Evolutionary conservation across 2,329 filamentous ascomycete species (phyloP).

Genomic region (Colletotrichum sansevieriae): DNA sequence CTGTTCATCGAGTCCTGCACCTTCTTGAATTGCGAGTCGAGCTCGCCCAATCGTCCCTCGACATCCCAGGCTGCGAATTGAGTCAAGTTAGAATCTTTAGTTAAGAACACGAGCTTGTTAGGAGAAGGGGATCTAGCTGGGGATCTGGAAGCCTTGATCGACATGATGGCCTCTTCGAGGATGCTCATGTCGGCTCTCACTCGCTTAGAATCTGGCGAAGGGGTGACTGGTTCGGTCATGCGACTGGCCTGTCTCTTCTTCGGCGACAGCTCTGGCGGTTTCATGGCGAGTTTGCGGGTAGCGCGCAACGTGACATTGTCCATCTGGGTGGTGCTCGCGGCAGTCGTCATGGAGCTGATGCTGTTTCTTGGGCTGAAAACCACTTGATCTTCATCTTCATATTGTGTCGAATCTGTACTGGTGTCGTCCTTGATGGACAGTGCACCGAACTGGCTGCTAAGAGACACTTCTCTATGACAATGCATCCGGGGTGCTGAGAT

Average conservation of each 20-base stretch:
- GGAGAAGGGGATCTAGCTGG: constrained; percentile 59
- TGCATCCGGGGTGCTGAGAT: constrained; percentile 47
- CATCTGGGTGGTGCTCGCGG: constrained; percentile 40
- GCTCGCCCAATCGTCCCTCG: constrained; percentile 78
- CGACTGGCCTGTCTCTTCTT: constrained; percentile 39
- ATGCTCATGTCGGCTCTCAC: constrained; percentile 43
- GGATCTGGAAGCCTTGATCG: constrained; percentile 52
- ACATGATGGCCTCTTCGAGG: constrained; percentile 47
- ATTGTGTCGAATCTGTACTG: constrained; percentile 36
- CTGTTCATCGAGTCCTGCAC: constrained; percentile 80
- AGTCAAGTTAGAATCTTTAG: constrained; percentile 79
- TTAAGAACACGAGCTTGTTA: constrained; percentile 69
- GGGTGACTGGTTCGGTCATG: constrained; percentile 38
- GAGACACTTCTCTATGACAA: constrained; percentile 60
- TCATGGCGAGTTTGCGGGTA: constrained; percentile 4
- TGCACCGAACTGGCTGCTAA: constrained; percentile 52
- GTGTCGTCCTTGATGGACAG: constrained; percentile 55
- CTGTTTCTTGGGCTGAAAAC: constrained; percentile 50
- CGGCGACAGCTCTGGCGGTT: constrained; percentile 35
- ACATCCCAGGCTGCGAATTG: constrained; percentile 81
- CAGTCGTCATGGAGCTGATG: constrained; percentile 36
- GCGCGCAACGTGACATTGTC: constrained; percentile 46
- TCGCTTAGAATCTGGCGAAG: constrained; percentile 38
- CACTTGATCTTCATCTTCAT: constrained; percentile 61
- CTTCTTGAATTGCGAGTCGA: constrained; percentile 80